Conservation (phyloP, 1,139 yeast genomes). For the Lipomyces yarrowii region DNA sequence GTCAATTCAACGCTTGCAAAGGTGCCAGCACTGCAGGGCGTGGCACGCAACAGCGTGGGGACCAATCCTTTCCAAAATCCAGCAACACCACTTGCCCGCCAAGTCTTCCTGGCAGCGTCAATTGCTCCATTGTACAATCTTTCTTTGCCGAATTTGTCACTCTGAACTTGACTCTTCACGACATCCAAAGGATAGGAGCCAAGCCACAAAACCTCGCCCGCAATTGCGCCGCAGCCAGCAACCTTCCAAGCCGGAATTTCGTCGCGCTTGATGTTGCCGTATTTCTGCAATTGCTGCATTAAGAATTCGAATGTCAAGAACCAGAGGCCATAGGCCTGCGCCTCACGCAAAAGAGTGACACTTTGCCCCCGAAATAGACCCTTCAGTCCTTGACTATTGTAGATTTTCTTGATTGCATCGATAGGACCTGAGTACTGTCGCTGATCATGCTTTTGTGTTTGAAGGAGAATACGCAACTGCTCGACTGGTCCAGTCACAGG, state of each 20-base stretch:
- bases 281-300: slow-evolving; percentile 49
- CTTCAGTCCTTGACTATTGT: slow-evolving; percentile 50
- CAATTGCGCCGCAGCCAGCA: slow-evolving; percentile 64
- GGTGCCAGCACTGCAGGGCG: slow-evolving; percentile 76
- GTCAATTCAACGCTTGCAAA: slow-evolving; percentile 78
- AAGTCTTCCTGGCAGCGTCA: slow-evolving; percentile 54
- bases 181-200: slow-evolving; percentile 73
- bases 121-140: slow-evolving; percentile 53
- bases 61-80: slow-evolving; percentile 76
- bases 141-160: slow-evolving; percentile 57
- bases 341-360: slow-evolving; percentile 65
- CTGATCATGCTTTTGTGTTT: slow-evolving; percentile 52
- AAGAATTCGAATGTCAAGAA: slow-evolving; percentile 69
- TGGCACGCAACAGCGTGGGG: slow-evolving; percentile 69
- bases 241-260: slow-evolving; percentile 65
- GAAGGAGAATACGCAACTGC: slow-evolving; percentile 70
- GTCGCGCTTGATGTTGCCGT: slow-evolving; percentile 48
- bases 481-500: slow-evolving; percentile 76
- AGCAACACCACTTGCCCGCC: slow-evolving; percentile 50
- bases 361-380: slow-evolving; percentile 65
- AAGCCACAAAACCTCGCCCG: slow-evolving; percentile 75
- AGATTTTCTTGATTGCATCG: slow-evolving; percentile 55
- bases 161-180: slow-evolving; percentile 68
- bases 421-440: slow-evolving; percentile 49
- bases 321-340: slow-evolving; percentile 86